These are phyloP conservation scores for Dactylonectria estremocensis DNA, from an alignment of 2,329 filamentous ascomycete species.

Conservation along the genomic window DNA sequence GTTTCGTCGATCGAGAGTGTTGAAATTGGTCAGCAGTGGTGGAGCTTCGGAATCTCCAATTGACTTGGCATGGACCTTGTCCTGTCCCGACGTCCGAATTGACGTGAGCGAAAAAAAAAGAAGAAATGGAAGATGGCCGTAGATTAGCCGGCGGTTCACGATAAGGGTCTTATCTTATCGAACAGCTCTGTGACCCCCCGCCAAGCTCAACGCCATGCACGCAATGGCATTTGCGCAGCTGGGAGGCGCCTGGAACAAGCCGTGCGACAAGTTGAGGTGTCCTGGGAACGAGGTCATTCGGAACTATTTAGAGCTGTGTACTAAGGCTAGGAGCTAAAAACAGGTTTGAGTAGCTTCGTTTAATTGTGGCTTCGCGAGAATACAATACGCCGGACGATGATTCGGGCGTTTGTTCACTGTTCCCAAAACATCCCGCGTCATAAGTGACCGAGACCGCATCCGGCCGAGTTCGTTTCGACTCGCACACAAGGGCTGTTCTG, in stretches of 20 bases:
- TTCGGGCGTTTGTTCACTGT: no score
- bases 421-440: no score
- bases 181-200: background rate
- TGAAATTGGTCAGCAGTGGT: constrained; percentile 37
- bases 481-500: no score
- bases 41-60: constrained; percentile 35
- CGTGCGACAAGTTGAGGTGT: background rate
- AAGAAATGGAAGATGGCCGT: constrained; percentile 22
- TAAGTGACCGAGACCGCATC: no score
- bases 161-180: constrained; percentile 31
- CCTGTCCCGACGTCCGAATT: constrained; percentile 28
- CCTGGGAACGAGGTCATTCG: background rate
- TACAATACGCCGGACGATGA: no score
- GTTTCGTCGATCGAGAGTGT: constrained; percentile 17
- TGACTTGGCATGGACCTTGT: constrained; percentile 22
- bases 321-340: no score
- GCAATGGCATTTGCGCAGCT: background rate
- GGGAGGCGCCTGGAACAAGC: background rate
- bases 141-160: constrained; percentile 39
- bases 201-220: background rate
- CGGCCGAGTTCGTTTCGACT: no score
- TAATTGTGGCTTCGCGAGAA: no score
- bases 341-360: no score
- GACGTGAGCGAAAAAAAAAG: constrained; percentile 10
- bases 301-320: background rate